phyloP scores from a whole-genome alignment of 2,329 filamentous ascomycete species.

The Knufia fluminis region DNA sequence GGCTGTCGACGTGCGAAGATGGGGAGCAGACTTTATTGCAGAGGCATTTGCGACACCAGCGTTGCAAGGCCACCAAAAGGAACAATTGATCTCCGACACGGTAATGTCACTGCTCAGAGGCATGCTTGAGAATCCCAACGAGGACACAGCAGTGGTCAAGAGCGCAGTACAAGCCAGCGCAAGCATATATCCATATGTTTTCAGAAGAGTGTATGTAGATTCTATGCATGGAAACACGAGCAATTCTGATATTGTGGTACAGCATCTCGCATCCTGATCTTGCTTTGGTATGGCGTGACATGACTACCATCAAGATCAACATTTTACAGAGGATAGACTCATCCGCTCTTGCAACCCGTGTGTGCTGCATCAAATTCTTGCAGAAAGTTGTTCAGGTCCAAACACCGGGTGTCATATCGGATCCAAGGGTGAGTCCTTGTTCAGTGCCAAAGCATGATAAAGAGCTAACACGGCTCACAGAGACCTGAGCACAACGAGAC shows the following conservation, averaged over 20 bases:
- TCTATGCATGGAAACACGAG: not conserved
- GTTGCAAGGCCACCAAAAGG: constrained; percentile 68
- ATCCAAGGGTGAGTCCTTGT: constrained; percentile 61
- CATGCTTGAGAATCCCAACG: constrained; percentile 60
- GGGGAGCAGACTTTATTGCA: constrained; percentile 91
- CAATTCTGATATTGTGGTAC: constrained; percentile 17
- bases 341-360: constrained; percentile 63
- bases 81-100: constrained; percentile 57
- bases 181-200: constrained; percentile 84
- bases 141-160: constrained; percentile 73
- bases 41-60: constrained; percentile 94
- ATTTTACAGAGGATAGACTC: constrained; percentile 84
- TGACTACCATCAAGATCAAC: constrained; percentile 78
- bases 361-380: constrained; percentile 96
- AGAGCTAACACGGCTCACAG: constrained; percentile 34
- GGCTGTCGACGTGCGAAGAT: constrained; percentile 75
- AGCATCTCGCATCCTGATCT: constrained; percentile 85
- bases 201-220: constrained; percentile 82
- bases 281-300: constrained; percentile 72
- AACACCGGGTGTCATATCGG: constrained; percentile 69
- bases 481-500: constrained; percentile 70
- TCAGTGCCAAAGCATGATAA: not conserved
- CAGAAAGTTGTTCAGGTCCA: constrained; percentile 89
- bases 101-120: constrained; percentile 69
- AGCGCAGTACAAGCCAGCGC: constrained; percentile 80